Evolutionary conservation across 331 rosid species (phyloP).

Genomic region (Acacia concinna): DNA sequence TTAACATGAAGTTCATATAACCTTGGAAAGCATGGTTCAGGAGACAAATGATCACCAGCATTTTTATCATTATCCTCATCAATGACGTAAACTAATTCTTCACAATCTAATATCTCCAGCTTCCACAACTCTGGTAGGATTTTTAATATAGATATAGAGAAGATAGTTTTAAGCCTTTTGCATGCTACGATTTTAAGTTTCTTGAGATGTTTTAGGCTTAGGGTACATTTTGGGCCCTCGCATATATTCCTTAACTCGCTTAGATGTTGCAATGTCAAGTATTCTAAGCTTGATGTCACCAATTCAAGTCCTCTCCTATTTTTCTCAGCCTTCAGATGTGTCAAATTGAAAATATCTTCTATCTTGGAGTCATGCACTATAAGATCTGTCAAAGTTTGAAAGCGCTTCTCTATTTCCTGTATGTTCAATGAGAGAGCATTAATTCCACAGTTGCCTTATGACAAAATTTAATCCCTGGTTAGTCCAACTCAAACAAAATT

Average conservation of each 20-base stretch:
- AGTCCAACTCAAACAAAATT: not conserved
- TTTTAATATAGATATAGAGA: not conserved
- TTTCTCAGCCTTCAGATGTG: not conserved
- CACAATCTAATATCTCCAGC: not conserved
- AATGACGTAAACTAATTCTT: not conserved
- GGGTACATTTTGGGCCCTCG: not conserved
- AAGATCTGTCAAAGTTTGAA: slow-evolving; percentile 1
- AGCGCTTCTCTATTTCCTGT: not conserved
- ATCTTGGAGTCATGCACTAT: not conserved
- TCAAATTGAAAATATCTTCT: not conserved
- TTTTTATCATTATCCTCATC: not conserved
- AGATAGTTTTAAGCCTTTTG: not conserved
- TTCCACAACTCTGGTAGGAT: not conserved
- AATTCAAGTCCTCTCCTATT: not conserved
- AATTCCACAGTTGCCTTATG: not conserved
- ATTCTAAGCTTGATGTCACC: not conserved
- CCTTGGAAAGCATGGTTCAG: not conserved
- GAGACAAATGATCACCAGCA: not conserved
- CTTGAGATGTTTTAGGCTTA: not conserved
- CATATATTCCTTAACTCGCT: not conserved
- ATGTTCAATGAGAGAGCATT: not conserved
- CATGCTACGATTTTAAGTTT: not conserved
- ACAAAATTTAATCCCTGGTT: not conserved
- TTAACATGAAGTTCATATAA: not conserved
- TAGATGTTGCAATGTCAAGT: not conserved